These are phyloP conservation scores for Myriosclerotinia curreyana DNA, from an alignment of 2,329 filamentous ascomycete genomes.

Conservation along the genomic window DNA sequence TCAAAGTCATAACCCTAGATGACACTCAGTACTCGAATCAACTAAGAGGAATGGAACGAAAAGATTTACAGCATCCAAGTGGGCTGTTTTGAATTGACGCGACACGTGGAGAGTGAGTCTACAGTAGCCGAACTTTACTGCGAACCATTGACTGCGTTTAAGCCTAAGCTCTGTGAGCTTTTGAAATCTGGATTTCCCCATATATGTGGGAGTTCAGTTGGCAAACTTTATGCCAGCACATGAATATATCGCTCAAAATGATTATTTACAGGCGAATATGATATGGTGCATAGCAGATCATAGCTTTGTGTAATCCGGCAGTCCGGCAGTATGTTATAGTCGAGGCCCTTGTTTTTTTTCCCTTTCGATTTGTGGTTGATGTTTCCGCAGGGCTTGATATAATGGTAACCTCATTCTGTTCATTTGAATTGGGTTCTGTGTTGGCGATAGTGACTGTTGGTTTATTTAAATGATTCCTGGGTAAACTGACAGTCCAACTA, in stretches of 20 bases:
- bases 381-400: neutral
- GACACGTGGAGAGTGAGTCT: neutral
- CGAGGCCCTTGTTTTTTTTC: neutral
- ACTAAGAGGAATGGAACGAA: too few species aligned
- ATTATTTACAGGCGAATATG: neutral
- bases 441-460: too few species aligned
- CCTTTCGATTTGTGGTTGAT: too few species aligned
- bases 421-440: too few species aligned
- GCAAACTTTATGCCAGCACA: too few species aligned
- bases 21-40: neutral
- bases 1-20: slow-evolving; percentile 2
- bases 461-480: too few species aligned
- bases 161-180: neutral
- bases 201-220: neutral
- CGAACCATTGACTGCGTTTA: neutral
- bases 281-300: neutral
- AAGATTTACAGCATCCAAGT: too few species aligned
- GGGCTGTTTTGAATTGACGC: too few species aligned
- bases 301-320: neutral
- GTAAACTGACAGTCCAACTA: too few species aligned
- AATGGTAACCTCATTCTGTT: neutral
- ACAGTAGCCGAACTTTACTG: neutral
- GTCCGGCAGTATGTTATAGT: too few species aligned
- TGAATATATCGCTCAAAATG: neutral
- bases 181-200: neutral